Evolutionary conservation across 2,329 filamentous ascomycete species (phyloP), one percentile per base, ranked within the genome.

Genomic region (Albifimbria verrucaria): DNA sequence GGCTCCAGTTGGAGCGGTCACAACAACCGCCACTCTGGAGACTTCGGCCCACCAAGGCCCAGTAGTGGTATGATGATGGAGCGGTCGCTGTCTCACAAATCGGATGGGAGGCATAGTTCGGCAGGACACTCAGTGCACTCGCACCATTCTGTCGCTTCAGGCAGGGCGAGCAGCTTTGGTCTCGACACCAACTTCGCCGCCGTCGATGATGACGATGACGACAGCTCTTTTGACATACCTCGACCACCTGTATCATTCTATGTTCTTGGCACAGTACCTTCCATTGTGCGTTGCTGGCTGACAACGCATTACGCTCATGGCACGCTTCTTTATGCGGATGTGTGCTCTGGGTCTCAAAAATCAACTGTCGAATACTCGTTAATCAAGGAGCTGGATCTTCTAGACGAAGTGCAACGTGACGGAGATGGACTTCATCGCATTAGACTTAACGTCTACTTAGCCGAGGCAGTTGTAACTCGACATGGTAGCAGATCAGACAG

Each of bases 211-310:
- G 81, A 85, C 36, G 82, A 85, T 52, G 83, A 86, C 53, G 83
- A 86, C 53, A 90, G 88, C 26, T 86, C 90, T 11, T 71, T 89
- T 49, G 86, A 90, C 51, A 83, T 87, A 23, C 86, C 87, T 23
- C 85, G 83, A 42, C 88, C 93, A 42, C 90, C 92, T 18, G 90
- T 92, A 32, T 90, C 91, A 9, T 79, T 97, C 54, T 91, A 92
- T 67, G 82, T 96, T 50, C 78, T 97, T 17, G 92, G 93, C 12
- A 88, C 92, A 7, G 92, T 96, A 6, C 94, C 94, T 6, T 90
- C 92, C 25, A 96, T 99, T 59, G 90, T 97, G 53, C 88, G 94
- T 56, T 99, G 94, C 75, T 97, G 94, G 92, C 78, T 97, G 61
- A 93, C 90, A 23, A 88, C 87, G 32, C 87, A 90, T 63, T 97